Evolutionary conservation across 1,284 basidiomycete genomes (phyloP), one percentile per base, ranked within the genome.

Genomic region (Boletus mariae): DNA sequence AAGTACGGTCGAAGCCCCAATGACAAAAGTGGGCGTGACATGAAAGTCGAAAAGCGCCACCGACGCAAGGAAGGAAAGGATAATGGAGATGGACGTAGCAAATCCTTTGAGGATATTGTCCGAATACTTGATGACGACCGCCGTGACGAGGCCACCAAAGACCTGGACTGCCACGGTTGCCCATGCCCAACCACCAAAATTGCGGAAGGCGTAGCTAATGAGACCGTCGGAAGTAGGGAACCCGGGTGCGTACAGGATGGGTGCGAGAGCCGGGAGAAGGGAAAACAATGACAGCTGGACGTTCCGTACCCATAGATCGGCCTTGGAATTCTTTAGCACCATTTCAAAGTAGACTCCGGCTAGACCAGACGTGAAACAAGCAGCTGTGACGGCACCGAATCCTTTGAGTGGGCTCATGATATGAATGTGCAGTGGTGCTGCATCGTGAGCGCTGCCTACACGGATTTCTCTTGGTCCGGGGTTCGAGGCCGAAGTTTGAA

Each of bases 41-140:
- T 79, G 78, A 71, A 95, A 95, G 66, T 90, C 79, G 77, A 98
- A 98, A 34, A 98, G 81, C 20, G 83, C 83, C 57, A 98, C 92
- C 41, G 89, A 92, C 3, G 94, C 92, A 56, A 95, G 81, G 80
- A 95, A 98, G 43, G 93, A 94, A 49, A 99, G 75, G 54, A 98
- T 84, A 73, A 99, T 98, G 58, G 87, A 90, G 52, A 98, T 80
- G 58, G 87, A 91, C 0, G 95, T 98, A 8, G 96, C 96, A 65
- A 98, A 99, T 26, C 95, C 93, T 71, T 97, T 96, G 67, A 92
- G 76, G 65, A 94, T 93, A 70, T 94, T 94, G 72, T 93, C 91
- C 56, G 89, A 86, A 66, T 92, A 90, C 71, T 91, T 92, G 79
- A 92, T 92, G 51, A 92, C 89, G 8, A 92, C 65, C 2, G 95